A percentile compares a stretch with the other conserved stretches of the same genome.
Evolutionary conservation across 2,329 filamentous ascomycete genomes (phyloP).

Genomic region (Fusarium temperatum): DNA sequence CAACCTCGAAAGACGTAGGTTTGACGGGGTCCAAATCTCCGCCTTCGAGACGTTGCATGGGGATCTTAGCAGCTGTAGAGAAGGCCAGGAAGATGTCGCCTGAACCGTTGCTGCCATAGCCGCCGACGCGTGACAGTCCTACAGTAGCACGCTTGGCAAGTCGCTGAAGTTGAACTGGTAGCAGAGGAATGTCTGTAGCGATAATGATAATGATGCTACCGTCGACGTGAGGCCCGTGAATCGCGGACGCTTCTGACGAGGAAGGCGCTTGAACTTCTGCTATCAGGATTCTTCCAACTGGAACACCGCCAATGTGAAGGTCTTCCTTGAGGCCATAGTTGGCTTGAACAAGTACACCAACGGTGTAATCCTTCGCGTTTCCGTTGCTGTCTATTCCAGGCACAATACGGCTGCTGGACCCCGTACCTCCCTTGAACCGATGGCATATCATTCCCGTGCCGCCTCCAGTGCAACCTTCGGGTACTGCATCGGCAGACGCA

Average conservation of each 20-base stretch:
- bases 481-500: conserved; percentile 60
- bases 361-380: conserved; percentile 58
- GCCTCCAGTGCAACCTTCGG: conserved; percentile 71
- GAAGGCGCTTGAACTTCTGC: neutral
- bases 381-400: conserved; percentile 50
- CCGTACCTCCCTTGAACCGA: conserved; percentile 73
- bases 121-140: conserved; percentile 68
- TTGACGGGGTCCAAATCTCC: conserved; percentile 52
- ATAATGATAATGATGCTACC: conserved; percentile 50
- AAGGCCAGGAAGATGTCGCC: conserved; percentile 75
- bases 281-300: conserved; percentile 66
- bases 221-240: conserved; percentile 45
- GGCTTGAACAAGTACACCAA: conserved; percentile 70
- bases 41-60: conserved; percentile 45
- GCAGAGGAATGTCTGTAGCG: conserved; percentile 46
- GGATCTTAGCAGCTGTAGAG: conserved; percentile 66
- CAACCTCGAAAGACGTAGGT: conserved; percentile 35
- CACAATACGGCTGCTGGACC: conserved; percentile 67
- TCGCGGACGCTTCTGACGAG: conserved; percentile 43
- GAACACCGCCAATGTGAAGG: conserved; percentile 67
- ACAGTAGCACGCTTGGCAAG: conserved; percentile 69
- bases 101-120: conserved; percentile 68
- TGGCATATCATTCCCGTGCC: conserved; percentile 76
- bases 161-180: conserved; percentile 50
- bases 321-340: conserved; percentile 70